These are phyloP conservation scores for Podospora didyma DNA, from an alignment of 495 filamentous ascomycete genomes.

Conservation along the genomic window DNA sequence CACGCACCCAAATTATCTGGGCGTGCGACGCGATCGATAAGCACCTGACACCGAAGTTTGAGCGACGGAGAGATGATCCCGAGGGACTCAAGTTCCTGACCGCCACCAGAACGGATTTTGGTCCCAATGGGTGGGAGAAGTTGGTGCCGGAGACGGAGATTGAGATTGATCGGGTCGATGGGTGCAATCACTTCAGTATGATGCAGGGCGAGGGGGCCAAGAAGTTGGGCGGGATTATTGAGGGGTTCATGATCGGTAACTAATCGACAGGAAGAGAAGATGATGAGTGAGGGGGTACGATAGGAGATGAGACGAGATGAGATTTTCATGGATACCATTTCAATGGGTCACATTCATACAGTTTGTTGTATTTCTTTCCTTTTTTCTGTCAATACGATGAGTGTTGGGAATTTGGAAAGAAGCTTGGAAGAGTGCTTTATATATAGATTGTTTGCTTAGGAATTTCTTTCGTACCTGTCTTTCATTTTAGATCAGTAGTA, in stretches of 20 bases:
- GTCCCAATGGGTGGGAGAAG: not conserved
- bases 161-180: not conserved
- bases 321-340: too few relatives aligned
- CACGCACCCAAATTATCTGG: not conserved
- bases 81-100: not conserved
- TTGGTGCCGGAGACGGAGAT: not conserved
- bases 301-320: too few relatives aligned
- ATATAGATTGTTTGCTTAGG: too few relatives aligned
- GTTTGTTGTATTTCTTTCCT: too few relatives aligned
- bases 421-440: too few relatives aligned
- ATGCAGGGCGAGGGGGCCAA: not conserved
- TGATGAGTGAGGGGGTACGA: too few relatives aligned
- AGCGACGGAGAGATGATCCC: not conserved
- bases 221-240: not conserved
- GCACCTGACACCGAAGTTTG: not conserved
- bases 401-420: too few relatives aligned
- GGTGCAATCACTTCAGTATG: conserved; percentile 2
- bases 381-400: too few relatives aligned
- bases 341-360: too few relatives aligned
- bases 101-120: not conserved
- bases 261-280: not conserved
- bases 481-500: too few relatives aligned
- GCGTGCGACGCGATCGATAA: conserved; percentile 1
- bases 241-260: not conserved
- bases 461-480: too few relatives aligned